These are phyloP conservation scores for Helicosporidium sp. DNA, from an alignment of 139 green algal species.

Conservation along the genomic window DNA sequence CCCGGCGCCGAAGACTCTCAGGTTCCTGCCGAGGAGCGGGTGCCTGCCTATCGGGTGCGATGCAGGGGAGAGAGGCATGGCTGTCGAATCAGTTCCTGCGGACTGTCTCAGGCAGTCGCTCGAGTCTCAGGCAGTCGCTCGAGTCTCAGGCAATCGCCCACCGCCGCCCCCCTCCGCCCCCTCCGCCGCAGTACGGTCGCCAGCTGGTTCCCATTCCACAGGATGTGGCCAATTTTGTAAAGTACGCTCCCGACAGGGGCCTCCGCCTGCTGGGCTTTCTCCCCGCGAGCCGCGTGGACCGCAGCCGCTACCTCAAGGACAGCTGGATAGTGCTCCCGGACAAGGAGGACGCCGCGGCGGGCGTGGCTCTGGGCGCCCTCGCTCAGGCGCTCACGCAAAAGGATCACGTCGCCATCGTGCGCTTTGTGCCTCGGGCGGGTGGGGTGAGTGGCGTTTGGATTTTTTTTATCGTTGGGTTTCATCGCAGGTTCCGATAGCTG, in stretches of 20 bases:
- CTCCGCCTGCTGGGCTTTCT: slow-evolving; percentile 8
- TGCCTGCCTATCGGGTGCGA: no score
- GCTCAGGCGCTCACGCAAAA: slow-evolving; percentile 1
- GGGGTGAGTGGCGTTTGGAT: no score
- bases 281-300: neutral
- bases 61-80: no score
- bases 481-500: no score
- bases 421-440: neutral
- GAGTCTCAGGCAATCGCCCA: neutral
- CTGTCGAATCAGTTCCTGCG: no score
- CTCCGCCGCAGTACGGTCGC: slow-evolving; percentile 6
- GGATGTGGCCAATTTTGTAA: neutral
- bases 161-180: neutral
- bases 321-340: slow-evolving; percentile 6
- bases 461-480: no score
- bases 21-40: neutral
- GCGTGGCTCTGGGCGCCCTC: slow-evolving; percentile 6
- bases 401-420: slow-evolving; percentile 5
- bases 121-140: neutral
- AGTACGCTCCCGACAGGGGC: slow-evolving; percentile 1
- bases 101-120: neutral
- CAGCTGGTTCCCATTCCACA: slow-evolving; percentile 3
- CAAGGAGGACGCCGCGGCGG: neutral
- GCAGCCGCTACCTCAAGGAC: slow-evolving; percentile 6
- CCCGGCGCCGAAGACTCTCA: neutral